Conservation (phyloP, 2,329 filamentous ascomycete species). For the Coleophoma cylindrospora region DNA sequence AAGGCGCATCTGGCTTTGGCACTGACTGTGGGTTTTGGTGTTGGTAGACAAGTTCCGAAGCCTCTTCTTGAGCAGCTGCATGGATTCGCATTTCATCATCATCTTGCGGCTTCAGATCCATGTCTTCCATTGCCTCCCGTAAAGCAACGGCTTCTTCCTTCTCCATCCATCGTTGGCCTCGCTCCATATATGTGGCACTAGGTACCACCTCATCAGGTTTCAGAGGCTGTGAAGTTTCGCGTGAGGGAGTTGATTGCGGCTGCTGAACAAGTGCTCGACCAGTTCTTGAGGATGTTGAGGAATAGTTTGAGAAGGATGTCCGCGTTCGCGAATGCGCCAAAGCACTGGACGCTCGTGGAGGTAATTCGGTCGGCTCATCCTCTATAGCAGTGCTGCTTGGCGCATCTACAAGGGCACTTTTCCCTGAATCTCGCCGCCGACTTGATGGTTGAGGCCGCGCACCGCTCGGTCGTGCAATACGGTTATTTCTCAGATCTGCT, state of each 20-base stretch:
- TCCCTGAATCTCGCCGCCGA: slow-evolving; percentile 20
- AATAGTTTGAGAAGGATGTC: slow-evolving; percentile 23
- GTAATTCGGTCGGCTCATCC: slow-evolving; percentile 9
- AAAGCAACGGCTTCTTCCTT: slow-evolving; percentile 70
- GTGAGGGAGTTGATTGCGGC: slow-evolving; percentile 3
- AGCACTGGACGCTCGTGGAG: slow-evolving; percentile 19
- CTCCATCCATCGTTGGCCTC: slow-evolving; percentile 73
- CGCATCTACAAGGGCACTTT: slow-evolving; percentile 32
- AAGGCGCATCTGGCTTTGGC: slow-evolving; percentile 57
- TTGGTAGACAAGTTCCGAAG: slow-evolving; percentile 73
- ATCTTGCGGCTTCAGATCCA: slow-evolving; percentile 50
- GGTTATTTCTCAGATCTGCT: slow-evolving; percentile 63
- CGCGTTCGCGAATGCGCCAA: slow-evolving; percentile 22
- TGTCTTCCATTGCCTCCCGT: slow-evolving; percentile 67
- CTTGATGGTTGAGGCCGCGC: slow-evolving; percentile 57
- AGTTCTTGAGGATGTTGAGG: slow-evolving; percentile 21
- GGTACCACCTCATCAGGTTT: slow-evolving; percentile 58
- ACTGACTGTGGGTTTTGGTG: slow-evolving; percentile 58
- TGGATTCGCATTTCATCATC: slow-evolving; percentile 61
- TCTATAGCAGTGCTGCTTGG: slow-evolving; percentile 1
- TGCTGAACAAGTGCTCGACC: slow-evolving; percentile 22
- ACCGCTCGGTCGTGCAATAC: slow-evolving; percentile 63
- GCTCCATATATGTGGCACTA: slow-evolving; percentile 66
- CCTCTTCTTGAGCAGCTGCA: slow-evolving; percentile 68
- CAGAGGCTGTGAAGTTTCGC: slow-evolving; percentile 29